Evolutionary conservation across 257 asterid species (phyloP).

Genomic region (Fraxinus quadrangulata): DNA sequence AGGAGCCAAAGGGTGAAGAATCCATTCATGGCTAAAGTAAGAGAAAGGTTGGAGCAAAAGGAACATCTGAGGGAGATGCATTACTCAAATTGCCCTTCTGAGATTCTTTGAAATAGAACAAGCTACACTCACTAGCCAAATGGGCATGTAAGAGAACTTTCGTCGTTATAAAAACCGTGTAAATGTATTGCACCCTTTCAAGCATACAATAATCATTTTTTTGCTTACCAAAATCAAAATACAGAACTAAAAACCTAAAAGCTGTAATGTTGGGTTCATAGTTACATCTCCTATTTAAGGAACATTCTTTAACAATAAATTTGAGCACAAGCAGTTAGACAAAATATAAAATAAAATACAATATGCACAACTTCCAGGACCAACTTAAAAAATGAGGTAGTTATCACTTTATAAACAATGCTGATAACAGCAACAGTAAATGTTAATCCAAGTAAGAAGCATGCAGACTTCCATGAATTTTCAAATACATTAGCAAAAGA

Average conservation of each 20-base stretch:
- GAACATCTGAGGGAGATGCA: conserved; percentile 6
- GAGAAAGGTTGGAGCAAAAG: not conserved
- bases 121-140: not conserved
- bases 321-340: not conserved
- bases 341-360: conserved; percentile 7
- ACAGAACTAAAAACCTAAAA: conserved; percentile 8
- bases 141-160: conserved; percentile 4
- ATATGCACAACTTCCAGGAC: not conserved
- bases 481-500: not conserved
- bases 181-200: not conserved
- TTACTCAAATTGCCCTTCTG: not conserved
- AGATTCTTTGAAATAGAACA: conserved; percentile 1
- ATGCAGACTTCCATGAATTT: not conserved
- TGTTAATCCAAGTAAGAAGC: not conserved
- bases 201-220: not conserved
- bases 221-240: conserved; percentile 7
- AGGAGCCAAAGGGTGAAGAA: not conserved
- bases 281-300: not conserved
- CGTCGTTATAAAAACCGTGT: not conserved
- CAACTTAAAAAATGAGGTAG: not conserved
- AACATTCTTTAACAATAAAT: conserved; percentile 10
- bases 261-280: conserved; percentile 2
- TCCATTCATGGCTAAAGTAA: conserved; percentile 6
- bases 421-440: not conserved
- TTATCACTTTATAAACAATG: not conserved